Evolutionary conservation across 345 rosid species (phyloP).

Genomic region (Salix caprea): DNA sequence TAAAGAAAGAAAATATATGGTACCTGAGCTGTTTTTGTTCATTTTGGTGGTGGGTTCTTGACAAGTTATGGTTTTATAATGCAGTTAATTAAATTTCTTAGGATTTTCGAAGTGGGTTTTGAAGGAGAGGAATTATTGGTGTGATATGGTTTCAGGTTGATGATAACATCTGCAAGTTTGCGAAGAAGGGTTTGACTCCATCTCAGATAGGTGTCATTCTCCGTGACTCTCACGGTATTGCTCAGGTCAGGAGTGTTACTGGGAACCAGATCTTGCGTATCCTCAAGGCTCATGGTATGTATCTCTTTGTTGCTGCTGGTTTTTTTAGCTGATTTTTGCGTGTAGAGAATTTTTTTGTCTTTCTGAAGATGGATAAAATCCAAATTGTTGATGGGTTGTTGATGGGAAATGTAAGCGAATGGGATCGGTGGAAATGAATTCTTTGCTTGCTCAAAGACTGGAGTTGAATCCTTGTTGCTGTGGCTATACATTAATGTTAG

Average conservation of each 20-base stretch:
- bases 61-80: not conserved
- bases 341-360: not conserved
- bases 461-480: not conserved
- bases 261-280: constrained; percentile 32
- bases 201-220: constrained; percentile 34
- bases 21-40: not conserved
- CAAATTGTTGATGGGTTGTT: not conserved
- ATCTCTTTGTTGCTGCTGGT: not conserved
- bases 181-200: constrained; percentile 32
- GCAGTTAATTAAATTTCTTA: not conserved
- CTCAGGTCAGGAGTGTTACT: constrained; percentile 30
- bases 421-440: not conserved
- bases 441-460: not conserved
- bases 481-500: not conserved
- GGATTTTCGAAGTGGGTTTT: not conserved
- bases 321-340: not conserved
- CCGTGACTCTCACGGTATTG: constrained; percentile 33
- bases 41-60: not conserved
- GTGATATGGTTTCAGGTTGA: constrained; percentile 18
- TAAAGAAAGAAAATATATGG: not conserved
- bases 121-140: not conserved
- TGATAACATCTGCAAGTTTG: constrained; percentile 31
- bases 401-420: not conserved
- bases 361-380: not conserved
- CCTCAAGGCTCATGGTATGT: constrained; percentile 28